Base-by-base conservation (phyloP, 306 rosid species). In the Cucumis cinereus region DNA sequence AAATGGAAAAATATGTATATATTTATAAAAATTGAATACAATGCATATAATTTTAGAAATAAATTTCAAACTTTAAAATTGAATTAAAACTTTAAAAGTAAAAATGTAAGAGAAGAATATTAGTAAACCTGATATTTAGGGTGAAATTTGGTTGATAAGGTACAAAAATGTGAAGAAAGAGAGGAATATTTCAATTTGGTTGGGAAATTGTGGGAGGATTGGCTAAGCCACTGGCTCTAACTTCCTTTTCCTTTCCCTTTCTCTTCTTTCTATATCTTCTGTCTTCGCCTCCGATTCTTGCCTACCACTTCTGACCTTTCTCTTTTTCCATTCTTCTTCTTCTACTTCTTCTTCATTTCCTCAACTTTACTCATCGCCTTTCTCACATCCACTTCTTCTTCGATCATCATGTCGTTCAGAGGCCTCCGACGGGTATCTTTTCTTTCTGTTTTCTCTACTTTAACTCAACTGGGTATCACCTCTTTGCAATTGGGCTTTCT, bases 351-450 rank as follows among this genome's bases (percentile, higher is more conserved):
- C 74, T 13, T 24, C 38, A 36, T 69, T 33, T 14, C 0, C n/a
- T 20, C 41, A 26, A 70, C 8, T 8, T 26, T 70, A 15, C 41
- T 23, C 56, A 43, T 35, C 26, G 0, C 26, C 71, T 15, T 30
- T 2, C 68, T 61, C 40, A 6, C 43, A 61, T 20, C 73, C 1
- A 23, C 22, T 23, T 30, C 59, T 72, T 52, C 76, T 72, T 47
- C 61, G 61, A 30, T 72, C 76, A 19, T 52, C 76, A 72, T 72
- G 76, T 28, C 76, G 59, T 72, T 72, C 76, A 30, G 76, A 72
- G 76, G 76, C 76, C 76, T 72, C 76, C 59, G 61, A 52, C 61
- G 76, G 76, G 76, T 72, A 72, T 24, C 58, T 15, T 45, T 49
- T 26, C 2, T 26, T 26, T 26, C 2, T 71, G 19, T 45, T 30